A percentile compares a stretch with the other conserved stretches of the same genome.
Evolutionary conservation across 1,284 basidiomycete species (phyloP).

Genomic region (Heterobasidion irregulare): DNA sequence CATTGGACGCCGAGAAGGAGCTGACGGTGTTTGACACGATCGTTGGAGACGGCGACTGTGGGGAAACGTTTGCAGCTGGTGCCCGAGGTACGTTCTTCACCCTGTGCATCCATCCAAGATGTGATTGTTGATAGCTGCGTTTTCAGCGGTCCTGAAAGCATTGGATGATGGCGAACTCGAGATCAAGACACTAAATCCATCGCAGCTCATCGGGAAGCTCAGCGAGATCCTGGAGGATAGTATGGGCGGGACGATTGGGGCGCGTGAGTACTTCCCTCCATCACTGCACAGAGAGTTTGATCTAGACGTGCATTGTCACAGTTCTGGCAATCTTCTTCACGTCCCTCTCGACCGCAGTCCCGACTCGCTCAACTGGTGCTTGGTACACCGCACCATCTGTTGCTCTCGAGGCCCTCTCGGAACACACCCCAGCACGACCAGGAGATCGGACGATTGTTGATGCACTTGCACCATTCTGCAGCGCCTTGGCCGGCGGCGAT

Average conservation of each 20-base stretch:
- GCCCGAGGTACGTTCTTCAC: conserved; percentile 14
- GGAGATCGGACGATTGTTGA: conserved; percentile 51
- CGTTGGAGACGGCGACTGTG: conserved; percentile 27
- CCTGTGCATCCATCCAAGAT: neutral
- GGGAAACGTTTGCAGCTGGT: conserved; percentile 23
- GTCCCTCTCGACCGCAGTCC: conserved; percentile 18
- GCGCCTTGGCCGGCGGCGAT: conserved; percentile 20
- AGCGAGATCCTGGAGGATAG: conserved; percentile 18
- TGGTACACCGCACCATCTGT: conserved; percentile 19
- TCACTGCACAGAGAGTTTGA: neutral
- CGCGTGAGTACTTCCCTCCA: conserved; percentile 1
- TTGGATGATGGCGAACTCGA: conserved; percentile 7
- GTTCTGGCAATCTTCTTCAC: conserved; percentile 50
- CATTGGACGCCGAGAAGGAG: conserved; percentile 27
- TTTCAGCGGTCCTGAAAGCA: conserved; percentile 9
- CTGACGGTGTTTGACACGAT: conserved; percentile 34
- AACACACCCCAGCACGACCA: conserved; percentile 41
- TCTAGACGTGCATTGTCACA: conserved; percentile 8
- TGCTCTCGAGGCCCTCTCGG: conserved; percentile 25
- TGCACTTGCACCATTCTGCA: conserved; percentile 39
- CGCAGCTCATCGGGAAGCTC: conserved; percentile 1
- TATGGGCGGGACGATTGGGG: conserved; percentile 12
- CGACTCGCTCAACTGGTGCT: neutral
- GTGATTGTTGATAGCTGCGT: neutral
- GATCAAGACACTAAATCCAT: conserved; percentile 1